Conservation (phyloP, 2,329 filamentous ascomycete genomes). For the Furcasterigmium sp. region DNA sequence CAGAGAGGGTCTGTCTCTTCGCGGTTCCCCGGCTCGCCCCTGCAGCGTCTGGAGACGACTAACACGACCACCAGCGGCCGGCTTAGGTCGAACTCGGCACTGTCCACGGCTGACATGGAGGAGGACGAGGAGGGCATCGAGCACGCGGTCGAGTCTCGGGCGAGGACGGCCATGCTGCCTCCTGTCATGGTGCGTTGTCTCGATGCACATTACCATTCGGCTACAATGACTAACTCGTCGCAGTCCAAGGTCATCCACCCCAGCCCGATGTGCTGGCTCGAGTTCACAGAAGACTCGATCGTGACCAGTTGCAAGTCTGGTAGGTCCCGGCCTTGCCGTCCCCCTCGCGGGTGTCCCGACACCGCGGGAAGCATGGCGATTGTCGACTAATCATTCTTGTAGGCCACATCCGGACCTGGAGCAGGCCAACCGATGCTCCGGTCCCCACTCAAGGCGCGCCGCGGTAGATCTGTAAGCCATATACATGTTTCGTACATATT, state of each 20-base stretch:
- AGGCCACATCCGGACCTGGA: slow-evolving; percentile 75
- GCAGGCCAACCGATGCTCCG: slow-evolving; percentile 43
- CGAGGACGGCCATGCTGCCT: slow-evolving; percentile 78
- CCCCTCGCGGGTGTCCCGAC: no score
- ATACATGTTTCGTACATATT: neutral
- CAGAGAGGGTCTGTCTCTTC: slow-evolving; percentile 52
- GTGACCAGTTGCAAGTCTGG: slow-evolving; percentile 89
- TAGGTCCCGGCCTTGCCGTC: slow-evolving; percentile 39
- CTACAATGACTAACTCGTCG: slow-evolving; percentile 7
- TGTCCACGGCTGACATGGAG: slow-evolving; percentile 39
- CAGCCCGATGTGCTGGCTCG: slow-evolving; percentile 83
- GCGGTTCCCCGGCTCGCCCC: slow-evolving; percentile 30
- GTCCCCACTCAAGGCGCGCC: slow-evolving; percentile 10
- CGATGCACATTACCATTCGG: neutral
- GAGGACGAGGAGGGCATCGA: slow-evolving; percentile 58
- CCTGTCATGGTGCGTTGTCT: slow-evolving; percentile 70
- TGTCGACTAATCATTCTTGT: slow-evolving; percentile 1
- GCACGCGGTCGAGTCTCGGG: slow-evolving; percentile 80
- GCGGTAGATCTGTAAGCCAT: slow-evolving; percentile 2
- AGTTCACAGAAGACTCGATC: slow-evolving; percentile 91
- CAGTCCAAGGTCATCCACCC: slow-evolving; percentile 78
- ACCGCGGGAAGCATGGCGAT: no score
- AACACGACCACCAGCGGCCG: slow-evolving; percentile 50
- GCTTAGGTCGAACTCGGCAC: slow-evolving; percentile 65
- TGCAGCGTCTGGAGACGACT: slow-evolving; percentile 57